A percentile compares a stretch with the other conserved stretches of the same genome.
phyloP scores from a whole-genome alignment of 1,284 basidiomycete genomes.

The Ceratorhiza oryzae-sativae region DNA sequence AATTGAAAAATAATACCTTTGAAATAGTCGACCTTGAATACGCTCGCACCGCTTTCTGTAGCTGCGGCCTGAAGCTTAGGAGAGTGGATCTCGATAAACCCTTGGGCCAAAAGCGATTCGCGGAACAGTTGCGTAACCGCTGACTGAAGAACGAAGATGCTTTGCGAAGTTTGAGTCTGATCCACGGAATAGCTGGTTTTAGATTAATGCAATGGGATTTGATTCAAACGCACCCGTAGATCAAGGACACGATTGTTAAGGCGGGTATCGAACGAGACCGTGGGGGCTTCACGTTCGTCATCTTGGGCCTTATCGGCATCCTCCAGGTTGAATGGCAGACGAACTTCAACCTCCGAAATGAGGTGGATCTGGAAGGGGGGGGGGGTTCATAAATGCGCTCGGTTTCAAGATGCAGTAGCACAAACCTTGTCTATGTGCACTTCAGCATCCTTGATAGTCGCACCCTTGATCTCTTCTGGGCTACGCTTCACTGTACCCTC shows the following conservation, averaged over 20 bases:
- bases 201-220: neutral
- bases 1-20: conserved; percentile 66
- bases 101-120: conserved; percentile 75
- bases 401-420: neutral
- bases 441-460: conserved; percentile 88
- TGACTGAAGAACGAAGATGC: conserved; percentile 92
- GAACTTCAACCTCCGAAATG: conserved; percentile 76
- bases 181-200: conserved; percentile 20
- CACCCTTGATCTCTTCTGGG: conserved; percentile 90
- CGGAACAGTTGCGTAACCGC: conserved; percentile 87
- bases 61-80: conserved; percentile 98
- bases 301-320: conserved; percentile 81
- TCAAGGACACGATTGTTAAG: conserved; percentile 96
- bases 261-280: conserved; percentile 88
- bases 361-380: conserved; percentile 77
- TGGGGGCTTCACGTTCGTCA: conserved; percentile 52
- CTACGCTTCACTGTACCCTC: conserved; percentile 83
- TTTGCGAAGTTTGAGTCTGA: conserved; percentile 80
- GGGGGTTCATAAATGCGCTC: conserved; percentile 11
- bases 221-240: conserved; percentile 69
- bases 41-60: conserved; percentile 94
- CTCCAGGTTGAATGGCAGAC: conserved; percentile 90
- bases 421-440: conserved; percentile 82
- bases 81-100: conserved; percentile 95
- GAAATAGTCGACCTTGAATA: conserved; percentile 99